Base-by-base conservation (phyloP, 352 stramenopile genomes). In the Phytophthora quininea region DNA sequence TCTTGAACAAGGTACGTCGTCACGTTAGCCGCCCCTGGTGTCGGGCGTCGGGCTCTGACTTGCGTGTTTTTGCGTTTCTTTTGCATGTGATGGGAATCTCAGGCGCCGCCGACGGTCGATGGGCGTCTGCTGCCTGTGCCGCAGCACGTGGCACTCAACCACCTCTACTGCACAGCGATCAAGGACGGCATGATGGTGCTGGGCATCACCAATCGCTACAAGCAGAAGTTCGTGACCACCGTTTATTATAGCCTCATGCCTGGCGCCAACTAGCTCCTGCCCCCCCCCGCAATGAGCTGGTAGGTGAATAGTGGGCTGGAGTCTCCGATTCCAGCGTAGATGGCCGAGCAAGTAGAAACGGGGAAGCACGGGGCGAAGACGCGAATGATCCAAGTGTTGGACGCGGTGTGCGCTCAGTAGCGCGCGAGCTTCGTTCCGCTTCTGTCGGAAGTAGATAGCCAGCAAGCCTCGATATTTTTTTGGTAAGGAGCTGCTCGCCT, bases 121-220 rank as follows among this genome's bases (percentile, higher is more conserved):
- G 97, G 95, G 3, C 86, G 95, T 65, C 86, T 98, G 48, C 83
- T 99, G 38, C 97, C 97, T 40, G 90, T 99, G 67, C 98, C 98
- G 33, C 97, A 99, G 82, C 97, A 99, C 77, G 98, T 99, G 37
- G 97, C 98, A 12, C 86, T 99, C 29, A 99, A 99, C 79, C 98
- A 99, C 85, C 82, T 99, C 15, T 99, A 99, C 78, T 99, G 98
- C 82, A 99, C 97, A 55, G 94, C 95, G 37, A 98, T 98, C 74
- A 98, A 98, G 79, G 98, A 99, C 80, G 98, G 98, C 56, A 99
- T 99, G 96, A 99, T 99, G 97, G 98, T 99, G 53, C 88, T 99
- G 27, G 97, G 97, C 56, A 98, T 99, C 80, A 99, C 98, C 24
- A 97, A 99, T 64, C 89, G 97, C 47, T 95, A 95, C 77, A 98